Evolutionary conservation across 2,329 filamentous ascomycete species (phyloP).

Genomic region (Tricladium varicosporioides): DNA sequence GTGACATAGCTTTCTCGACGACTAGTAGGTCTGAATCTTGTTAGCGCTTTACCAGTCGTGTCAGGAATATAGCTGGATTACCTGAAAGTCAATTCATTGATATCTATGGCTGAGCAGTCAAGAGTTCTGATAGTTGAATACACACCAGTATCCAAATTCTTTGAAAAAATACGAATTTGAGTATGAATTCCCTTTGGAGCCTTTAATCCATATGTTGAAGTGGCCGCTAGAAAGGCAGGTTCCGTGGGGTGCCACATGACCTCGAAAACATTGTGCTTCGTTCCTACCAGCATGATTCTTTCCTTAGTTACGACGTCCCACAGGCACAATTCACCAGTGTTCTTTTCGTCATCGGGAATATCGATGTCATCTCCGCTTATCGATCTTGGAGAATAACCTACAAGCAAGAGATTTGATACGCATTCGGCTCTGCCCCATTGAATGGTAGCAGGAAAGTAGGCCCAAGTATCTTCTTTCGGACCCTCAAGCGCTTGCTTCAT

Average conservation of each 20-base stretch:
- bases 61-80: conserved; percentile 25
- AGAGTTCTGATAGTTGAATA: conserved; percentile 52
- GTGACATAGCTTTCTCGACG: conserved; percentile 51
- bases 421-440: conserved; percentile 53
- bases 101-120: conserved; percentile 58
- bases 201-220: conserved; percentile 47
- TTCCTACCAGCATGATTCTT: conserved; percentile 19
- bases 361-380: conserved; percentile 49
- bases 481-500: conserved; percentile 23
- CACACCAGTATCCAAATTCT: conserved; percentile 32
- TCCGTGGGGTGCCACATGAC: conserved; percentile 60
- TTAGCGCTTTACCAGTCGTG: conserved; percentile 23
- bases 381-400: conserved; percentile 62
- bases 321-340: conserved; percentile 58
- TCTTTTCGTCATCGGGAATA: conserved; percentile 56
- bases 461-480: conserved; percentile 46
- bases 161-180: conserved; percentile 55
- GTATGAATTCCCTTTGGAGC: conserved; percentile 46
- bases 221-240: conserved; percentile 55
- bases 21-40: conserved; percentile 47
- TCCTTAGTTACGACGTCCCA: conserved; percentile 48
- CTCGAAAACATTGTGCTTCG: conserved; percentile 59
- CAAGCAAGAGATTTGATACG: conserved; percentile 52
- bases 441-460: conserved; percentile 61
- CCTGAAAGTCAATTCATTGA: conserved; percentile 61